Conservation (phyloP, 176 grass and related monocot genomes). For the Dactylis glomerata region DNA sequence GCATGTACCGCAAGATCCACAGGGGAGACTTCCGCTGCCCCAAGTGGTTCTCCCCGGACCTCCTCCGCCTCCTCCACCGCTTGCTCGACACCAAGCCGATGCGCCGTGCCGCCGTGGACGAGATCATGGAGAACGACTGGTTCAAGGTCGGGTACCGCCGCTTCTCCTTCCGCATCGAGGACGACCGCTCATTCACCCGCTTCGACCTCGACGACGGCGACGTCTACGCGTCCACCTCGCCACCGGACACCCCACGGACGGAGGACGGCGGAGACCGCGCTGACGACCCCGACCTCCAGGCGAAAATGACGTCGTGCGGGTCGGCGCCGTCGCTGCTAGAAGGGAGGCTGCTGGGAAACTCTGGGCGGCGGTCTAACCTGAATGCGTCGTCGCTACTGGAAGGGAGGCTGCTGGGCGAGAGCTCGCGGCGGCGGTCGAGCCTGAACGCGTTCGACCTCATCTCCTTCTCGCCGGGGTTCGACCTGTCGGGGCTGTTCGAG, state of each 20-base stretch:
- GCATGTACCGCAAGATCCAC: conserved; percentile 95
- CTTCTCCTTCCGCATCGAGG: conserved; percentile 87
- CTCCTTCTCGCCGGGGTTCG: conserved; percentile 83
- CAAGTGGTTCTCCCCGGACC: conserved; percentile 77
- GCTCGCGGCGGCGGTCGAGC: conserved; percentile 64
- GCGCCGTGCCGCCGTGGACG: conserved; percentile 52
- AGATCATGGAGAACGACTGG: conserved; percentile 84
- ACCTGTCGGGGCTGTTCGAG: conserved; percentile 88
- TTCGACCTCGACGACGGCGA: conserved; percentile 40
- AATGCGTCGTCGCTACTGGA: conserved; percentile 48
- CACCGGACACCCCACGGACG: conserved; percentile 35
- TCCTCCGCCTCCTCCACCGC: conserved; percentile 54
- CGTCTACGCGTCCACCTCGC: background rate
- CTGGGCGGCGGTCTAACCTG: conserved; percentile 68
- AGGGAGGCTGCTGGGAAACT: conserved; percentile 7
- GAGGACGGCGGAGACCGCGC: conserved; percentile 1
- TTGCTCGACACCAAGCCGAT: conserved; percentile 70
- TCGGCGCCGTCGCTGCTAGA: conserved; percentile 72
- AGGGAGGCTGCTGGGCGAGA: conserved; percentile 7
- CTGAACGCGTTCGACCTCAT: conserved; percentile 98
- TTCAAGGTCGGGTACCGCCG: conserved; percentile 84
- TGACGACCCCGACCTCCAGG: background rate
- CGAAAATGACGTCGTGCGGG: conserved; percentile 42
- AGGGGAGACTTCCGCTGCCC: conserved; percentile 86
- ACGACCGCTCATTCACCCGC: conserved; percentile 68